A percentile compares a stretch with the other conserved stretches of the same genome.
Evolutionary conservation across 306 rosid species (phyloP).

Genomic region (Pyrus betulifolia): DNA sequence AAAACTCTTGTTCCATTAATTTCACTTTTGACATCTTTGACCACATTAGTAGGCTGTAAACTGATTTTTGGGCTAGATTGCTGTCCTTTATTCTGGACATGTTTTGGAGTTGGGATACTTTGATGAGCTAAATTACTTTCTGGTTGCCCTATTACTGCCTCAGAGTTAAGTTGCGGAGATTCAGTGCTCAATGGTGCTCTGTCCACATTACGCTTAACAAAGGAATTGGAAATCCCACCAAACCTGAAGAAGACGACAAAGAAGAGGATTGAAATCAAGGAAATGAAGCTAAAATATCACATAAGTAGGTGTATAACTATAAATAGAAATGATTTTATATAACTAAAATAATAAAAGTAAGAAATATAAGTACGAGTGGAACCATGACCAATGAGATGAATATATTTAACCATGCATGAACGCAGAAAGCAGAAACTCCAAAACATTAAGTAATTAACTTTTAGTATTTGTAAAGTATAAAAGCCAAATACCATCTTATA

Average conservation of each 20-base stretch:
- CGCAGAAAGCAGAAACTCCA: background rate
- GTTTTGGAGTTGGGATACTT: slow-evolving; percentile 16
- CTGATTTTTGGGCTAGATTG: slow-evolving; percentile 36
- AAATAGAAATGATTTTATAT: background rate
- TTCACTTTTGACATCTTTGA: slow-evolving; percentile 60
- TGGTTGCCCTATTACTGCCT: slow-evolving; percentile 24
- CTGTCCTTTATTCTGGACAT: slow-evolving; percentile 26
- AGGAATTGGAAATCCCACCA: slow-evolving; percentile 68
- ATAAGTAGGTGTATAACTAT: background rate
- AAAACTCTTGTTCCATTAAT: slow-evolving; percentile 31
- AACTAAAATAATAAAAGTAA: background rate
- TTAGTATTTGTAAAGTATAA: background rate
- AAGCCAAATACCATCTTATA: background rate
- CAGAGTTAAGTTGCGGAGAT: slow-evolving; percentile 32
- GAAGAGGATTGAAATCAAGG: slow-evolving; percentile 16
- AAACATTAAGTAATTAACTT: background rate
- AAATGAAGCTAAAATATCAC: slow-evolving; percentile 5
- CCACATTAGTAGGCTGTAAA: slow-evolving; percentile 32
- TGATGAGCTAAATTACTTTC: slow-evolving; percentile 22
- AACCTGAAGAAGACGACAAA: slow-evolving; percentile 42
- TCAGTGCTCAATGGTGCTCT: slow-evolving; percentile 29
- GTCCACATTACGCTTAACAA: slow-evolving; percentile 50
- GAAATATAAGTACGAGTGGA: background rate
- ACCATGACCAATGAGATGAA: background rate
- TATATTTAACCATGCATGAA: background rate